These are phyloP conservation scores for Metarhizium anisopliae DNA, from an alignment of 2,329 filamentous ascomycete genomes.

Conservation along the genomic window DNA sequence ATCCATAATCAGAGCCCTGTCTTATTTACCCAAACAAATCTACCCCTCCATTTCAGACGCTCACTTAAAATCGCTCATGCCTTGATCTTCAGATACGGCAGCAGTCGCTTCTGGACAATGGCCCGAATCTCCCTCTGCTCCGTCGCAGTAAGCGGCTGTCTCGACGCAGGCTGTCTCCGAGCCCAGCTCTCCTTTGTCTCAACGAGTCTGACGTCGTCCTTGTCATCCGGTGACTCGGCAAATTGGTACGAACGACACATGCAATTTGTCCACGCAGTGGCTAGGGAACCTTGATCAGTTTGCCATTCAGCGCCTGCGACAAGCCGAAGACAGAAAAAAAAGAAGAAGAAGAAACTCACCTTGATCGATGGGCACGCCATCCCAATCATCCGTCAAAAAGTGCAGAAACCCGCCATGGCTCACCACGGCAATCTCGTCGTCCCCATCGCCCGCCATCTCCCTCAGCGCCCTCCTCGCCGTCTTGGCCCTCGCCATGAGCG, in stretches of 20 bases:
- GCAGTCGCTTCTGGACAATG: conserved; percentile 26
- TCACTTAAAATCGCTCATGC: neutral
- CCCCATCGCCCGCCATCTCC: conserved; percentile 29
- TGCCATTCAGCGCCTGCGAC: neutral
- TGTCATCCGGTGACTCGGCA: conserved; percentile 38
- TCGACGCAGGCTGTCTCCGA: conserved; percentile 31
- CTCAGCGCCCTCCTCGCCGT: conserved; percentile 51
- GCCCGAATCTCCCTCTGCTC: conserved; percentile 37
- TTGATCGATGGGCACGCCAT: conserved; percentile 38
- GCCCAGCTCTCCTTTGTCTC: conserved; percentile 42
- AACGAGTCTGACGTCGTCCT: conserved; percentile 35
- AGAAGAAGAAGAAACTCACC: conserved; percentile 23
- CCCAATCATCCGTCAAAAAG: conserved; percentile 76
- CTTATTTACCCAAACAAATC: neutral
- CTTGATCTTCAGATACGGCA: conserved; percentile 27
- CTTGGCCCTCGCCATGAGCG: conserved; percentile 52
- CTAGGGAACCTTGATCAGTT: conserved; percentile 24
- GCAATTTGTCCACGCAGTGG: conserved; percentile 67
- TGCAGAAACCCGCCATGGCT: conserved; percentile 80
- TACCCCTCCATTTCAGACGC: neutral
- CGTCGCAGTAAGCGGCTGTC: conserved; percentile 28
- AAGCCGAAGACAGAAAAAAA: conserved; percentile 1
- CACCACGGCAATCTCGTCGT: conserved; percentile 63
- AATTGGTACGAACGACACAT: conserved; percentile 64
- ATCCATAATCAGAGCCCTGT: neutral